Percentiles rank a stretch among this genome's conserved stretches.
These are phyloP conservation scores for Pythium diclinum DNA, from an alignment of 352 stramenopile species.

Conservation along the genomic window DNA sequence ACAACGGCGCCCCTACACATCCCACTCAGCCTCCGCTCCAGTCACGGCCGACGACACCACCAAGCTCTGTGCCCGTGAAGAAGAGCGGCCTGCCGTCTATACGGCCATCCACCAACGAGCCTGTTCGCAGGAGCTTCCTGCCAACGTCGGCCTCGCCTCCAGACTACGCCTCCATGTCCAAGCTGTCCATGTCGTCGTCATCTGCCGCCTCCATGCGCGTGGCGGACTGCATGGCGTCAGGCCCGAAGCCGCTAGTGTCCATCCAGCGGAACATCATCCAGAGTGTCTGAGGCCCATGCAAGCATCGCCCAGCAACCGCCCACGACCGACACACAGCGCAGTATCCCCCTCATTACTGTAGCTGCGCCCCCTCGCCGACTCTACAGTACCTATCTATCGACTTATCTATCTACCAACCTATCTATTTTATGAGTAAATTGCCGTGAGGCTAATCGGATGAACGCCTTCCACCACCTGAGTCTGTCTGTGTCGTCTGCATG, in stretches of 20 bases:
- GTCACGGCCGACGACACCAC: constrained; percentile 11
- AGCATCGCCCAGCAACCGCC: background rate
- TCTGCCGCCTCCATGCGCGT: constrained; percentile 4
- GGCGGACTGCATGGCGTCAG: background rate
- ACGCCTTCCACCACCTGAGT: background rate
- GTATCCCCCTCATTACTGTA: constrained; percentile 10
- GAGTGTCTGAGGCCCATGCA: constrained; percentile 13
- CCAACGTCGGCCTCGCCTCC: background rate
- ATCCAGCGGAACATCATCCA: constrained; percentile 25
- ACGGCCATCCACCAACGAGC: constrained; percentile 14
- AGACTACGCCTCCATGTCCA: constrained; percentile 15
- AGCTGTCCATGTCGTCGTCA: constrained; percentile 8
- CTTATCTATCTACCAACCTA: constrained; percentile 14
- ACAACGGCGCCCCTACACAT: background rate
- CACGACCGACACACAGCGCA: constrained; percentile 14
- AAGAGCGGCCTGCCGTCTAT: constrained; percentile 11
- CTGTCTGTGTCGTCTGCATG: constrained; percentile 1
- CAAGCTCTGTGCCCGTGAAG: constrained; percentile 11
- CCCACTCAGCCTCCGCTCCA: background rate
- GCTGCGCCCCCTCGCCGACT: constrained; percentile 7
- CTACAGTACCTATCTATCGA: constrained; percentile 5
- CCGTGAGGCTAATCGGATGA: background rate
- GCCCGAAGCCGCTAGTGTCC: constrained; percentile 5
- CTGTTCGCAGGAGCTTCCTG: constrained; percentile 16
- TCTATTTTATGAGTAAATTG: constrained; percentile 9